Evolutionary conservation across 192 early-diverging fungal genomes (phyloP).

Genomic region (Entomortierella beljakovae): DNA sequence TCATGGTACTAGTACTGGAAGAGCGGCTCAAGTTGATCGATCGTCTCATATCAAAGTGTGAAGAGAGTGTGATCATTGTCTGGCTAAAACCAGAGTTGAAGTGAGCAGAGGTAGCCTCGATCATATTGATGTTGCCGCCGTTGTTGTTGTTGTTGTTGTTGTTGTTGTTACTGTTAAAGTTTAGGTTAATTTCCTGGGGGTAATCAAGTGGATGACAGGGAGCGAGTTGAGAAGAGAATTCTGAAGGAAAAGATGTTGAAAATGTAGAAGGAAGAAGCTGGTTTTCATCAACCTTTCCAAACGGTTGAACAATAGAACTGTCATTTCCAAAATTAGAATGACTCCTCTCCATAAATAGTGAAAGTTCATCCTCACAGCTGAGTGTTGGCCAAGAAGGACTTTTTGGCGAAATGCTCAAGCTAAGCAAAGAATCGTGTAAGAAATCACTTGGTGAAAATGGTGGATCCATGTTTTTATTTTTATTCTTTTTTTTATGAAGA

Average conservation of each 20-base stretch:
- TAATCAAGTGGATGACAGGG: not conserved
- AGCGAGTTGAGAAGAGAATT: not conserved
- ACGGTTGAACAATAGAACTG: not conserved
- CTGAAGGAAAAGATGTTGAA: not conserved
- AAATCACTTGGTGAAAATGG: slow-evolving; percentile 4
- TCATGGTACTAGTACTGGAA: slow-evolving; percentile 6
- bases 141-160: not conserved
- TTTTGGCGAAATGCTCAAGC: not conserved
- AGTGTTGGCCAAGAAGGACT: slow-evolving; percentile 22
- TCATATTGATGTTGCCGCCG: not conserved
- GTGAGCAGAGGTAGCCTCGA: not conserved
- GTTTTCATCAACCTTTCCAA: not conserved
- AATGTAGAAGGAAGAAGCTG: not conserved
- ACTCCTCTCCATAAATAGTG: slow-evolving; percentile 1
- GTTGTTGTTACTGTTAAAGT: slow-evolving; percentile 5
- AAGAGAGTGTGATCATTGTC: slow-evolving; percentile 6
- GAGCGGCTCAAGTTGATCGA: slow-evolving; percentile 14
- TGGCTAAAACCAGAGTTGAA: not conserved
- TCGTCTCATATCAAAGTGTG: not conserved
- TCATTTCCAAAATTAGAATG: not conserved
- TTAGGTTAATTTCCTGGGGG: not conserved
- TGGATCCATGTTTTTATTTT: slow-evolving; percentile 33
- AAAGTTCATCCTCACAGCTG: not conserved
- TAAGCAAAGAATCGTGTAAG: slow-evolving; percentile 20
- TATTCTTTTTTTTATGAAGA: not conserved